Conservation (phyloP, 2,329 filamentous ascomycete species). For the Exophiala viscosa region DNA sequence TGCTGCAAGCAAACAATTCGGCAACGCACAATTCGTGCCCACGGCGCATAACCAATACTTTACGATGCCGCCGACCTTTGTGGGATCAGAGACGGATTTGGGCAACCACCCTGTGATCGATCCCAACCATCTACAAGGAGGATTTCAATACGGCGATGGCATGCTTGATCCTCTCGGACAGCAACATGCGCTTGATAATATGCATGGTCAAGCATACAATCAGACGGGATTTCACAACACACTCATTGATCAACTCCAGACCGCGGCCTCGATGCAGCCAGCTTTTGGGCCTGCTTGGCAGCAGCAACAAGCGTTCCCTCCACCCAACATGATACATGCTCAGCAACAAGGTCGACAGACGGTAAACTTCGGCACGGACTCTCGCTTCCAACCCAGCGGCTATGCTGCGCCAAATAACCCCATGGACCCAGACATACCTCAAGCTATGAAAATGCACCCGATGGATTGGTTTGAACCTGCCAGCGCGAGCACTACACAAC, state of each 20-base stretch:
- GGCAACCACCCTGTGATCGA: constrained; percentile 16
- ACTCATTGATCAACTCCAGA: constrained; percentile 14
- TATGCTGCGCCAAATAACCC: constrained; percentile 25
- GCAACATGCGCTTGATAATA: constrained; percentile 2
- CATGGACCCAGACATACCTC: constrained; percentile 22
- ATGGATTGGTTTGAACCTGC: constrained; percentile 20
- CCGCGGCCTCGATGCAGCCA: constrained; percentile 17
- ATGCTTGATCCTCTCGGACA: constrained; percentile 13
- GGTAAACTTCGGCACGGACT: constrained; percentile 26
- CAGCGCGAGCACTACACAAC: constrained; percentile 21
- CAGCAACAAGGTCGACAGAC: constrained; percentile 11
- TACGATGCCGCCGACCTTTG: constrained; percentile 26
- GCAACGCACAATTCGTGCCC: constrained; percentile 17
- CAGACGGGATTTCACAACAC: constrained; percentile 9
- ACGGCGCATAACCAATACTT: constrained; percentile 21
- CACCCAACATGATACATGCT: constrained; percentile 8
- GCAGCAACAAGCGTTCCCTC: constrained; percentile 20
- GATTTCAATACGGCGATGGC: constrained; percentile 14
- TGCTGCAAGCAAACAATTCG: constrained; percentile 14
- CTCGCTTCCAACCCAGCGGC: constrained; percentile 23
- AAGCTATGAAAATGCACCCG: constrained; percentile 12
- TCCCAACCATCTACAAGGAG: constrained; percentile 17
- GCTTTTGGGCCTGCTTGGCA: constrained; percentile 21
- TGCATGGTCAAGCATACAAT: constrained; percentile 11
- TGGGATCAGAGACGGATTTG: constrained; percentile 25